Evolutionary conservation across 129 eudicot species (phyloP), one percentile per base, ranked within the genome.

Genomic region (Deinandra increscens): DNA sequence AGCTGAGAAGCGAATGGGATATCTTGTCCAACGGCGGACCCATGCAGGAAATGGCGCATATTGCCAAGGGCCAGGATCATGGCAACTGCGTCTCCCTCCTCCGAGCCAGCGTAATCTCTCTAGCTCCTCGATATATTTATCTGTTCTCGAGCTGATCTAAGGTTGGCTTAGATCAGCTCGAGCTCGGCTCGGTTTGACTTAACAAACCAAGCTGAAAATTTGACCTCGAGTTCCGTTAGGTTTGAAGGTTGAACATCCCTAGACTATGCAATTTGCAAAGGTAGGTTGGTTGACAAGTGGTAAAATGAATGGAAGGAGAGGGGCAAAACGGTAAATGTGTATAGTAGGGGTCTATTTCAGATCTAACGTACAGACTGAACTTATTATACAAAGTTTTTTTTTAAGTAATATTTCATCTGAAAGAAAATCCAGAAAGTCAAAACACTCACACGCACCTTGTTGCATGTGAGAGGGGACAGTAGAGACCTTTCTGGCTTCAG

Each of bases 51-150:
- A 94, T 94, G 99, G 97, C 93, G 23, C 97, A 87, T 75, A 83
- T 94, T 37, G 97, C 97, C 61, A 94, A 94, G 72, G 99, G 99
- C 71, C 99, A 87, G 53, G 93, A 87, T 75, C 97, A 85, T 17
- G 97, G 99, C 80, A 94, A 94, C 45, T 90, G 97, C 3, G 99
- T 94, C 51, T 94, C 99, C 1, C 97, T 94, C 74, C 99, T 94
- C 41, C 90, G 99, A 26, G 95, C 99, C 6, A 83, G 97, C 43
- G 99, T 94, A 94, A 72, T 70, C 38, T 34, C 56, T 62, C 71
- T 46, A 37, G 61, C n/a, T 68, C 55, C 26, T 26, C 31, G 31
- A 26, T 26, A 26, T 26, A 26, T 26, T 26, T 26, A 26, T 26
- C 31, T 26, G 31, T 26, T 26, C 31, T 1, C 31, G 31, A 26